Base-by-base conservation (phyloP, 495 filamentous ascomycete genomes). In the Barbatosphaeria neglecta region DNA sequence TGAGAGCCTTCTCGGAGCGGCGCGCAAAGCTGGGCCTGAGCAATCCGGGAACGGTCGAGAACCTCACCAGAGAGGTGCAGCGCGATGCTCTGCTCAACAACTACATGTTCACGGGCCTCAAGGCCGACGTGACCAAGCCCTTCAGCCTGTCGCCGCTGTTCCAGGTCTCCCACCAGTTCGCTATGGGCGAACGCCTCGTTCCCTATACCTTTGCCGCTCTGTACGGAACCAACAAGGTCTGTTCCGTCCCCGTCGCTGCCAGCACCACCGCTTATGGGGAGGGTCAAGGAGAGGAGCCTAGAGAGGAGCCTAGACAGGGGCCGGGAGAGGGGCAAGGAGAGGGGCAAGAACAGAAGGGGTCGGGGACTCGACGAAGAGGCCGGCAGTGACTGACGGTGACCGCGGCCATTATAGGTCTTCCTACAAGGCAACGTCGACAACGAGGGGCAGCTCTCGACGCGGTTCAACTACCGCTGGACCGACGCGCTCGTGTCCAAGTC, bases 361-460 rank as follows among this genome's bases (percentile, higher is more conserved):
- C n/a, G n/a, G n/a, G n/a, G n/a, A n/a, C n/a, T n/a, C n/a, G n/a
- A n/a, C n/a, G n/a, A n/a, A n/a, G n/a, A n/a, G n/a, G n/a, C 43
- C 9, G 11, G 18, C 19, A 22, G 8, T 27, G 33, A 23, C 44
- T 16, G 4, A 41, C 13, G 10, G 35, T n/a, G 15, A 28, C 20
- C 33, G 31, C 31, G 27, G n/a, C n/a, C 18, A 40, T 20, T 22
- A 6, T 50, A 96, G 92, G 73, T 94, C 37, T 95, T 97, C 66
- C 77, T 93, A 61, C 93, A 99, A 80, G 92, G 86, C 47, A 95
- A 83, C 61, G 62, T 96, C 62, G 93, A 95, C 63, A 95, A 89
- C 57, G 85, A 90, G 52, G 85, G 89, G 24, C 70, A 80, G 43
- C 76, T 97, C 47, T 79, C 78, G 37, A 86, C 84, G 41, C 80